A percentile compares a stretch with the other conserved stretches of the same genome.
These are phyloP conservation scores for Penstemon newberryi DNA, from an alignment of 257 asterid genomes.

Conservation along the genomic window DNA sequence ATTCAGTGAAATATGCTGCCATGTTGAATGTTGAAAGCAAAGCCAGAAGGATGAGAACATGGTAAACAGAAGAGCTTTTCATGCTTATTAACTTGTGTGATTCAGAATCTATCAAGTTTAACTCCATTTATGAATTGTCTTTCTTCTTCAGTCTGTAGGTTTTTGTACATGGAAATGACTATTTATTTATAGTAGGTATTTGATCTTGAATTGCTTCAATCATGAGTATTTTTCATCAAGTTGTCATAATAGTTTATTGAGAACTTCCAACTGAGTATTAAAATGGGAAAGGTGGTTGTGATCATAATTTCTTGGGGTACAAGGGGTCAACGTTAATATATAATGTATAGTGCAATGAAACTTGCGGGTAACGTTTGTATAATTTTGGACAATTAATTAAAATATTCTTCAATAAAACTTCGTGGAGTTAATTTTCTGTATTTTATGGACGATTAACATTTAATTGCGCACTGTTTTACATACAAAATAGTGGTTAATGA, in stretches of 20 bases:
- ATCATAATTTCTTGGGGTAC: constrained; percentile 32
- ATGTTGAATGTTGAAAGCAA: constrained; percentile 31
- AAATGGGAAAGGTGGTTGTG: too few species aligned
- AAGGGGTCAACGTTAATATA: constrained; percentile 29
- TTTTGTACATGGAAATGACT: constrained; percentile 7
- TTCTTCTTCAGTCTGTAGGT: not conserved
- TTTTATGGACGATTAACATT: too few species aligned
- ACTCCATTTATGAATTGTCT: constrained; percentile 29
- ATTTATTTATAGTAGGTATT: constrained; percentile 31
- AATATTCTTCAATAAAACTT: too few species aligned
- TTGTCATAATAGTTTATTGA: not conserved
- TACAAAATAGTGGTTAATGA: too few species aligned
- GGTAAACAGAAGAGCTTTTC: constrained; percentile 2
- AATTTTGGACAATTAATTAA: too few species aligned
- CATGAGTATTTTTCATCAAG: not conserved
- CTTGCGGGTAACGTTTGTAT: constrained; percentile 31
- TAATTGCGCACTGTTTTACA: too few species aligned
- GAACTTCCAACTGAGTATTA: too few species aligned
- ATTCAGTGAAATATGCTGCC: constrained; percentile 26
- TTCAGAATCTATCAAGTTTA: constrained; percentile 15
- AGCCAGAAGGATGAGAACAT: constrained; percentile 9
- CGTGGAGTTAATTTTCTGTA: too few species aligned
- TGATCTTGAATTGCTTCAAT: not conserved
- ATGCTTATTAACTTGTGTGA: constrained; percentile 9
- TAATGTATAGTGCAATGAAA: not conserved